Conservation (phyloP, 2,329 filamentous ascomycete species). For the Arthrobotrys megalospora region DNA sequence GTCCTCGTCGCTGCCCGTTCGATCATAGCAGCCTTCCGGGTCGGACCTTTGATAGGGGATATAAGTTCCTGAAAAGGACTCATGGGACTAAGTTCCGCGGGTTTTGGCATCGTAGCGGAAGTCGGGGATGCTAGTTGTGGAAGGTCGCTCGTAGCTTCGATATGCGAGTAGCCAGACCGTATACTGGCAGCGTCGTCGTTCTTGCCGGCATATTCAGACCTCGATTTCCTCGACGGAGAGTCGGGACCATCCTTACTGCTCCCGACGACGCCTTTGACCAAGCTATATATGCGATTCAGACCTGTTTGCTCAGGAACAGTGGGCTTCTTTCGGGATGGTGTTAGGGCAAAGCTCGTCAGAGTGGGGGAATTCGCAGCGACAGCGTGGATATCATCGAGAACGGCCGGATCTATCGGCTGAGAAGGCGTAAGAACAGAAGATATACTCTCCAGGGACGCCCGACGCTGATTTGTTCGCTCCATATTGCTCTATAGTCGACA, state of each 20-base stretch:
- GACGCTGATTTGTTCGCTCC: conserved; percentile 49
- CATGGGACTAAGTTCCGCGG: conserved; percentile 39
- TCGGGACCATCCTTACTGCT: conserved; percentile 47
- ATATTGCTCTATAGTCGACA: conserved; percentile 22
- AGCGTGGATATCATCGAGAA: conserved; percentile 59
- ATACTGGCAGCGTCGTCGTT: conserved; percentile 59
- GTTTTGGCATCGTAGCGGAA: conserved; percentile 26
- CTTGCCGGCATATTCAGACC: conserved; percentile 36
- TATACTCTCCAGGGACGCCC: conserved; percentile 55
- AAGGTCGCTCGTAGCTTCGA: conserved; percentile 45
- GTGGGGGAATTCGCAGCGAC: conserved; percentile 48
- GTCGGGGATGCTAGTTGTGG: conserved; percentile 45
- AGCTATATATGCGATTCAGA: conserved; percentile 58
- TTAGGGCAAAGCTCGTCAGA: conserved; percentile 51
- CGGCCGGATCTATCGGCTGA: conserved; percentile 52
- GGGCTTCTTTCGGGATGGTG: conserved; percentile 45
- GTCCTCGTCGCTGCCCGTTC: conserved; percentile 43
- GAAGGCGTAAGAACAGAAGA: conserved; percentile 48
- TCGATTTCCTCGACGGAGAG: conserved; percentile 31
- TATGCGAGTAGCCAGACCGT: conserved; percentile 55
- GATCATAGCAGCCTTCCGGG: conserved; percentile 31
- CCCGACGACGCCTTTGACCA: conserved; percentile 57
- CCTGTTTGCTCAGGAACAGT: conserved; percentile 52
- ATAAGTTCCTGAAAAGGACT: conserved; percentile 59
- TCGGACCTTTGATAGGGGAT: conserved; percentile 56